Evolutionary conservation across 345 rosid genomes (phyloP), one percentile per base, ranked within the genome.

Genomic region (Sisymbrium altissimum): DNA sequence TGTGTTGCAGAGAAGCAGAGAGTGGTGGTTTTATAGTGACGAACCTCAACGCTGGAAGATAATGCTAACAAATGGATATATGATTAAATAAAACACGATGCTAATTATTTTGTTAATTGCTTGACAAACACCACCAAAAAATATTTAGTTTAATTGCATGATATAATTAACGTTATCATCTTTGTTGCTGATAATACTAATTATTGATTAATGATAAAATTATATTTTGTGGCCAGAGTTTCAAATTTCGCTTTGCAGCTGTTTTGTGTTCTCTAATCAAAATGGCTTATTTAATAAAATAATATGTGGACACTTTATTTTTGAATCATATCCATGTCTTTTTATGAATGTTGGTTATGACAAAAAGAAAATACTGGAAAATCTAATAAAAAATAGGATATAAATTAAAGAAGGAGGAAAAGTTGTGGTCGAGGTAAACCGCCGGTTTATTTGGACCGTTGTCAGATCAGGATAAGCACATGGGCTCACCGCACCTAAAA

Each of bases 161-260:
- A 55, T 43, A 54, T 78, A 50, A 50, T 72, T 59, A 66, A 66
- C 39, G 41, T 72, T 78, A 71, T 78, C 81, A 52, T 76, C 65
- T 53, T 40, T 59, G 66, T 70, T 58, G 33, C 38, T 50, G 48
- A 71, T 72, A 64, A 68, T 61, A 52, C 38, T 55, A 38, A 55
- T 74, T 61, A 63, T 63, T 69, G 71, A 62, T 55, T 64, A 39
- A 36, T 76, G 25, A 69, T 69, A 63, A 23, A 23, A 50, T 75
- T 63, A 53, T 36, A 54, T 29, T 61, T 5, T 63, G 71, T 62
- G 75, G 80, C 57, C 80, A 76, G 79, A 68, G 80, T 70, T 76
- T 76, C 59, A 2, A 53, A 61, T 15, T 35, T 35, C 4, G 33
- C 65, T 69, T 67, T 50, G 57, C 52, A 49, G 63, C 69, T 75